Conservation (phyloP, 768 basidiomycete genomes). For the Mycena belliarum region DNA sequence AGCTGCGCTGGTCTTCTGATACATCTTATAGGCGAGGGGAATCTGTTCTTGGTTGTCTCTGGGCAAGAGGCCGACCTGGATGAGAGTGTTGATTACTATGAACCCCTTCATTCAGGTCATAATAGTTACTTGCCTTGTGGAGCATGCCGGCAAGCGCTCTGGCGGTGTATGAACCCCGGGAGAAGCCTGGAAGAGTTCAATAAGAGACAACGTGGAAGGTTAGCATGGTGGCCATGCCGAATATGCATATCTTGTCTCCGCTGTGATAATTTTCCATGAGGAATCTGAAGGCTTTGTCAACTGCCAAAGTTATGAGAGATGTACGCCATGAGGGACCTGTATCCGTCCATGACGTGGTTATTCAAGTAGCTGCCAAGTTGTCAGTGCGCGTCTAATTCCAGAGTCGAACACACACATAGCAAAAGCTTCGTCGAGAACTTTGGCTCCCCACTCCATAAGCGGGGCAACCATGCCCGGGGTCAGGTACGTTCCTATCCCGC, state of each 20-base stretch:
- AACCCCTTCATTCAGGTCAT: no score
- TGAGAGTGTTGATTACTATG: no score
- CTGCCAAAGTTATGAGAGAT: not conserved
- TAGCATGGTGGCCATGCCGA: slow-evolving; percentile 43
- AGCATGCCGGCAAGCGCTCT: slow-evolving; percentile 78
- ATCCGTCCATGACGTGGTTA: slow-evolving; percentile 73
- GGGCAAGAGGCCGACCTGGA: slow-evolving; percentile 76
- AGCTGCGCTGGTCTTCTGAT: slow-evolving; percentile 48
- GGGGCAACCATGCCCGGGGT: slow-evolving; percentile 69
- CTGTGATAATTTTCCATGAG: slow-evolving; percentile 76
- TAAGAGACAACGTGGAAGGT: slow-evolving; percentile 3
- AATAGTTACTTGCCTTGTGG: slow-evolving; percentile 57
- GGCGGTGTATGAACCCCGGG: slow-evolving; percentile 65
- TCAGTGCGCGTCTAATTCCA: not conserved
- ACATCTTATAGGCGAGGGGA: slow-evolving; percentile 75
- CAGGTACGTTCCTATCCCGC: slow-evolving; percentile 54
- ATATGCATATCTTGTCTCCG: slow-evolving; percentile 76
- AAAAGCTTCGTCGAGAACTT: slow-evolving; percentile 64
- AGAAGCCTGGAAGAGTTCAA: slow-evolving; percentile 56
- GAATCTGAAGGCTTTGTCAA: slow-evolving; percentile 26
- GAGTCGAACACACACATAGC: slow-evolving; percentile 62
- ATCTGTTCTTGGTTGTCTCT: slow-evolving; percentile 69
- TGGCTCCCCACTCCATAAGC: slow-evolving; percentile 56
- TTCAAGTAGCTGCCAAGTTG: slow-evolving; percentile 58
- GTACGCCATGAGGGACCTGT: slow-evolving; percentile 39